Evolutionary conservation across 2,329 filamentous ascomycete genomes (phyloP).

Genomic region (Aspergillus oerlinghausenensis): DNA sequence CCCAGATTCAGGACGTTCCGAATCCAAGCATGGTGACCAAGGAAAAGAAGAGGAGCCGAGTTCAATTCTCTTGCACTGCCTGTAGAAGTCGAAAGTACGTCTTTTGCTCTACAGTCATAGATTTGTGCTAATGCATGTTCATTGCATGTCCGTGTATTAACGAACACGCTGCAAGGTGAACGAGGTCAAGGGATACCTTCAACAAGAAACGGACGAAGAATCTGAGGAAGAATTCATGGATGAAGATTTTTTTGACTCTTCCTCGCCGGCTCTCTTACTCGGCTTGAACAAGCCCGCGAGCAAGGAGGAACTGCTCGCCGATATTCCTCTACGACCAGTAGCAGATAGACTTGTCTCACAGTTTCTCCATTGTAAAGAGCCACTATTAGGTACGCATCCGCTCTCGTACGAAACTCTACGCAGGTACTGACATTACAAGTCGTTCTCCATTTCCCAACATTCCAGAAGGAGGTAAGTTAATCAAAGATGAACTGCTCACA

Average conservation of each 20-base stretch:
- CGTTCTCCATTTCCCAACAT: conserved; percentile 27
- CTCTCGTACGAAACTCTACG: not conserved
- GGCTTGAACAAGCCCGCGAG: conserved; percentile 19
- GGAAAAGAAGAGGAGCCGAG: conserved; percentile 30
- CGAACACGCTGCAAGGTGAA: conserved; percentile 22
- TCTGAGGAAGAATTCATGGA: conserved; percentile 23
- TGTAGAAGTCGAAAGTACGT: conserved; percentile 34
- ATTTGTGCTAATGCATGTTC: not conserved
- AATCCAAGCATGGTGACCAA: not conserved
- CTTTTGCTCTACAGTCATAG: not conserved
- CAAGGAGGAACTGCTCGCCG: conserved; percentile 30
- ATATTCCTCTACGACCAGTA: conserved; percentile 26
- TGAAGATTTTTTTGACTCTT: conserved; percentile 13
- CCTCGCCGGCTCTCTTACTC: conserved; percentile 26
- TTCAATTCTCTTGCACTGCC: conserved; percentile 37
- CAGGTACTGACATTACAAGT: conserved; percentile 13
- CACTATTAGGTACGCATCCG: conserved; percentile 22
- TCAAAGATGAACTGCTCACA: not conserved
- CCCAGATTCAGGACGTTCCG: not conserved
- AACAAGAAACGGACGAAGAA: conserved; percentile 14
- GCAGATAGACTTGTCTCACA: conserved; percentile 32
- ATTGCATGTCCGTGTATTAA: not conserved
- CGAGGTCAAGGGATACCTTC: conserved; percentile 29
- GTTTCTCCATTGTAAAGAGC: conserved; percentile 31
- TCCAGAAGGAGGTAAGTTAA: conserved; percentile 24